Evolutionary conservation across 306 rosid genomes (phyloP).

Genomic region (Malus domestica): ASM211411v1 NC_041803.1:18438501-18439000

Average conservation of each 20-base stretch:
- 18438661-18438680: background rate
- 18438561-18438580: background rate
- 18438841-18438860: background rate
- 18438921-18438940: background rate
- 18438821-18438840: background rate
- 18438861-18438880: too few species aligned
- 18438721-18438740: background rate
- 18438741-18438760: constrained; percentile 2
- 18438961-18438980: background rate
- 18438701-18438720: constrained; percentile 11
- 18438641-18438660: constrained; percentile 12
- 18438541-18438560: background rate
- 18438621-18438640: constrained; percentile 1
- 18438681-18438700: background rate
- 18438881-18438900: background rate
- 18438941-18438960: background rate
- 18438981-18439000: too few species aligned
- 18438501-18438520: background rate
- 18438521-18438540: background rate
- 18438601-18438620: background rate
- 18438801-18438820: background rate
- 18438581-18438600: background rate
- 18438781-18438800: background rate
- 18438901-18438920: background rate
- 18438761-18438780: constrained; percentile 4